Evolutionary conservation across 805 yeast genomes (phyloP).

Genomic region (Schwanniomyces occidentalis): DNA sequence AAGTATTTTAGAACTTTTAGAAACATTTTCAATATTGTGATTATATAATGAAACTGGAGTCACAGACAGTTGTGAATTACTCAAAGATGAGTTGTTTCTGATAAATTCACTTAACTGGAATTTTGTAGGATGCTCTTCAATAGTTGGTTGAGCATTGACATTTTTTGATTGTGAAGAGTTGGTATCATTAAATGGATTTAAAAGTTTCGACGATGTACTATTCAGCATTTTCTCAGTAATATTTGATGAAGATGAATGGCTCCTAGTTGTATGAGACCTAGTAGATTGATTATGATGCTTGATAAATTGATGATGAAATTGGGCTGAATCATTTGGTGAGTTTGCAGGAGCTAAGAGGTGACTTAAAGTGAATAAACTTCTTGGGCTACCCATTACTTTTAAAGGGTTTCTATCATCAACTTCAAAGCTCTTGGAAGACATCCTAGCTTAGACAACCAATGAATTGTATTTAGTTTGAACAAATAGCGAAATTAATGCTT

Average conservation of each 20-base stretch:
- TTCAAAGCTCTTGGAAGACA: background rate
- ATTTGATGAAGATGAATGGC: constrained; percentile 5
- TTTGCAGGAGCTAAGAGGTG: constrained; percentile 3
- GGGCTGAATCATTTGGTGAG: constrained; percentile 1
- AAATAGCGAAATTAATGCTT: background rate
- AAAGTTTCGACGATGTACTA: constrained; percentile 2
- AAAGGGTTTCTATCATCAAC: background rate
- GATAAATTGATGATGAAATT: constrained; percentile 4
- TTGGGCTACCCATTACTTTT: background rate
- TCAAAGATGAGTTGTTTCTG: constrained; percentile 1
- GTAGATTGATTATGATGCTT: constrained; percentile 1
- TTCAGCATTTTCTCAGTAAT: background rate
- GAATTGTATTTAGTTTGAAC: too few relatives aligned
- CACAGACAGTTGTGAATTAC: constrained; percentile 1
- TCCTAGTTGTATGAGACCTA: background rate
- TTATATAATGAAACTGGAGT: background rate
- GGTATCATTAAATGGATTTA: constrained; percentile 8
- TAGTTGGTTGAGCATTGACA: constrained; percentile 1
- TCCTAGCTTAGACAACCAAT: too few relatives aligned
- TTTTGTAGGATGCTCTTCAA: background rate
- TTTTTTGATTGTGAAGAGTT: constrained; percentile 5
- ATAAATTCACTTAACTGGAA: constrained; percentile 4
- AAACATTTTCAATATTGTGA: background rate
- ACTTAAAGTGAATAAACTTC: background rate
- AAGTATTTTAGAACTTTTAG: too few relatives aligned